phyloP scores from a whole-genome alignment of 352 stramenopile species.

The Achlya hypogyna region DNA sequence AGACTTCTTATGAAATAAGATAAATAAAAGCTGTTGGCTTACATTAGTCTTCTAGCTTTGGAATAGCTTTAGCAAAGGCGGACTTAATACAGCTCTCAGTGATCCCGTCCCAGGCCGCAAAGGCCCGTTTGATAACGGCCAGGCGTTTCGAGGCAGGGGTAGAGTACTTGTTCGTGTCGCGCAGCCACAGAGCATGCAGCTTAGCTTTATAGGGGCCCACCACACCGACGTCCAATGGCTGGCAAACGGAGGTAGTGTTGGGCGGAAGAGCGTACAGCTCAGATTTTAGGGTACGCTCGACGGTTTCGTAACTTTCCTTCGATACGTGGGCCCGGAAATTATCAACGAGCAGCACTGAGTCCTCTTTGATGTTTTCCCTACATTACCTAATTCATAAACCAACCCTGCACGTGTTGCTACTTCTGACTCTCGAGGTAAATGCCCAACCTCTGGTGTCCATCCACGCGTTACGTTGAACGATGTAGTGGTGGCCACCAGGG shows the following conservation, averaged over 20 bases:
- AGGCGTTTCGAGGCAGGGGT: not conserved
- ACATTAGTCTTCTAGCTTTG: not conserved
- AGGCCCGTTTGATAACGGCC: conserved; percentile 12
- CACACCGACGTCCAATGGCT: conserved; percentile 21
- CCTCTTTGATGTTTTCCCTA: no score
- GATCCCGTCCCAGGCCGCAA: not conserved
- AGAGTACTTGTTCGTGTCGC: not conserved
- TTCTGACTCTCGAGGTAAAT: no score
- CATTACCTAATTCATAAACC: no score
- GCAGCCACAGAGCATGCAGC: conserved; percentile 18
- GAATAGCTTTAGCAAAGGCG: not conserved
- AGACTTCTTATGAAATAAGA: not conserved
- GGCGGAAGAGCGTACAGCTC: conserved; percentile 5
- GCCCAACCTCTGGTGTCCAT: no score
- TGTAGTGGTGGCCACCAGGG: no score
- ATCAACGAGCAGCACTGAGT: no score
- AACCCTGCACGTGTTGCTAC: no score
- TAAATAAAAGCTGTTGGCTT: not conserved
- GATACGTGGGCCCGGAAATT: no score
- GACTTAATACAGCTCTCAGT: not conserved
- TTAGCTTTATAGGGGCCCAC: conserved; percentile 22
- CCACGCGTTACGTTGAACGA: no score
- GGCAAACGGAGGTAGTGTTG: conserved; percentile 20
- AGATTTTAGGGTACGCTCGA: conserved; percentile 4
- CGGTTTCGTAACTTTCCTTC: no score